A percentile compares a stretch with the other conserved stretches of the same genome.
Evolutionary conservation across 164 flowering plant species (phyloP).

Genomic region (Houttuynia cordata): DNA sequence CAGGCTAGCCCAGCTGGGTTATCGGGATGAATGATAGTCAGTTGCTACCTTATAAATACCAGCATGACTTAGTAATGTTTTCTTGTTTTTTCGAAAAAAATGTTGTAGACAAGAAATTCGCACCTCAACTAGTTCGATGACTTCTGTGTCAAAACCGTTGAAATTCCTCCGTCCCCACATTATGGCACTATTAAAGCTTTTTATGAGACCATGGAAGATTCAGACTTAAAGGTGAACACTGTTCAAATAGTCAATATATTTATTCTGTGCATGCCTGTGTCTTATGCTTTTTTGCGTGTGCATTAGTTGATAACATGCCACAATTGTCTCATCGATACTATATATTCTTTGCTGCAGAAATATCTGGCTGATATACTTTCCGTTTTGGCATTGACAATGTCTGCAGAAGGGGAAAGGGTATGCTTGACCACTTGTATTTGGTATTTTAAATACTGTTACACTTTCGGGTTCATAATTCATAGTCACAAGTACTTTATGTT

Average conservation of each 20-base stretch:
- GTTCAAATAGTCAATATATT: not conserved
- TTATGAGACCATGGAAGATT: conserved; percentile 66
- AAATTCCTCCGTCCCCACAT: conserved; percentile 97
- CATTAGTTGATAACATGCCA: not conserved
- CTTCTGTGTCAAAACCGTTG: conserved; percentile 97
- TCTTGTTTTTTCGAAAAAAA: no score
- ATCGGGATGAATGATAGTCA: no score
- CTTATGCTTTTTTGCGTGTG: not conserved
- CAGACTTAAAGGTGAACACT: conserved; percentile 56
- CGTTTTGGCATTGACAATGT: conserved; percentile 95
- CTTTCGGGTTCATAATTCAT: not conserved
- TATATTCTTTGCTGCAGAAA: conserved; percentile 38
- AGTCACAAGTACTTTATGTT: not conserved
- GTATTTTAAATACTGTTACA: not conserved
- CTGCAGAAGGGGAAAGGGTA: conserved; percentile 97
- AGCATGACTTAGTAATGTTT: no score
- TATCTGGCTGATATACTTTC: conserved; percentile 90
- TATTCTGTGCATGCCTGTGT: no score
- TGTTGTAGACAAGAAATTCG: conserved; percentile 80
- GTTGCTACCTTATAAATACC: no score
- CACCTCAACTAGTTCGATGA: conserved; percentile 95
- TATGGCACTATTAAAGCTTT: conserved; percentile 72
- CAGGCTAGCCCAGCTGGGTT: no score
- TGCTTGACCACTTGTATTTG: conserved; percentile 1
- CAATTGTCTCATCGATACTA: not conserved